These are phyloP conservation scores for Takashimella koratensis DNA, from an alignment of 1,284 basidiomycete species.

Conservation along the genomic window DNA sequence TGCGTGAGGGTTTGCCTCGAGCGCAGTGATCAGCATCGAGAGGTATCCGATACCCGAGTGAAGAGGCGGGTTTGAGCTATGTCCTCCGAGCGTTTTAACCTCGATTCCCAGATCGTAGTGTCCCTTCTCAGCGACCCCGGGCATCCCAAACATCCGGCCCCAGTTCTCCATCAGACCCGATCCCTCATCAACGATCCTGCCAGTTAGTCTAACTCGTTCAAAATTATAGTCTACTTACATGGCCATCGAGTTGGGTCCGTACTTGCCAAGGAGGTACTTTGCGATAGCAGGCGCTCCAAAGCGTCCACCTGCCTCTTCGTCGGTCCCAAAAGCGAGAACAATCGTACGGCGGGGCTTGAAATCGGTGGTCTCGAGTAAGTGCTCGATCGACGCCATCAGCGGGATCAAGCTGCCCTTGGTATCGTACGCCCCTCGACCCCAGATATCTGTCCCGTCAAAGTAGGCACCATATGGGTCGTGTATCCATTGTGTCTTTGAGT, in stretches of 20 bases:
- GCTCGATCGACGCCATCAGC: conserved; percentile 57
- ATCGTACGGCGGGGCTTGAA: conserved; percentile 57
- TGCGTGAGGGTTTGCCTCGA: conserved; percentile 22
- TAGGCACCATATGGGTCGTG: conserved; percentile 17
- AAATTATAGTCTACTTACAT: conserved; percentile 49
- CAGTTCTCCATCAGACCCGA: conserved; percentile 12
- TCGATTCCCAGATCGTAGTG: conserved; percentile 56
- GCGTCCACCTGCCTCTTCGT: conserved; percentile 59
- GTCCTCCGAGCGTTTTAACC: conserved; percentile 59
- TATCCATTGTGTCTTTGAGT: conserved; percentile 31
- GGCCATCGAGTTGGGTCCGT: conserved; percentile 58
- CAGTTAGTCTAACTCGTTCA: neutral
- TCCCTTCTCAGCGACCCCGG: conserved; percentile 61
- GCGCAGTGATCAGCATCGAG: conserved; percentile 22
- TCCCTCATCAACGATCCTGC: conserved; percentile 14
- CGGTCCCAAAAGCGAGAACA: conserved; percentile 64
- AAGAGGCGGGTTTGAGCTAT: conserved; percentile 57
- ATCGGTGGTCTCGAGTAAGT: conserved; percentile 51
- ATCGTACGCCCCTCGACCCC: conserved; percentile 61
- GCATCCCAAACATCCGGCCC: conserved; percentile 51
- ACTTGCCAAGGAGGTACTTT: conserved; percentile 54
- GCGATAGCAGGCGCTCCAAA: no score
- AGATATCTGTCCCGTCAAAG: conserved; percentile 58
- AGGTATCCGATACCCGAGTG: conserved; percentile 34
- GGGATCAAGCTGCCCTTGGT: conserved; percentile 61